phyloP scores from a whole-genome alignment of 768 basidiomycete species.

The Candolleomyces efflorescens region DNA sequence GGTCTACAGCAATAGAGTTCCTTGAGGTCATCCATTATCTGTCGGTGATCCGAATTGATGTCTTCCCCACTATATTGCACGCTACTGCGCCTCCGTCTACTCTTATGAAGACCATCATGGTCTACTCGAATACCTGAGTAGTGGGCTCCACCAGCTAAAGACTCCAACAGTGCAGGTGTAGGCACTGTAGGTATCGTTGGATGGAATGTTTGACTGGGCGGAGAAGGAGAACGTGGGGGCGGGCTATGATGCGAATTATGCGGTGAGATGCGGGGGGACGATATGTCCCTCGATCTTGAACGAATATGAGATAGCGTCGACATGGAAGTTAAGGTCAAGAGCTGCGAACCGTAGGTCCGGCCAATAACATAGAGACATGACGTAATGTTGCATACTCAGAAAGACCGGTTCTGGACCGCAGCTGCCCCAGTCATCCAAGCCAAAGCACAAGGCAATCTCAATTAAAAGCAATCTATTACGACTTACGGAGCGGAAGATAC shows the following conservation, averaged over 20 bases:
- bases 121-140: slow-evolving; percentile 52
- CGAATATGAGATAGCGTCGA: not conserved
- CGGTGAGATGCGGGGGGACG: not conserved
- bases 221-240: slow-evolving; percentile 28
- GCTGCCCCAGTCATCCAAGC: too few species aligned
- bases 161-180: slow-evolving; percentile 48
- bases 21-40: slow-evolving; percentile 52
- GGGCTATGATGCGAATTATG: slow-evolving; percentile 1
- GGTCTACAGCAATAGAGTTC: slow-evolving; percentile 57
- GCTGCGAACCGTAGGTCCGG: not conserved
- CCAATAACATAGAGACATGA: not conserved
- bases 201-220: slow-evolving; percentile 46
- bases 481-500: too few species aligned
- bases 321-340: not conserved
- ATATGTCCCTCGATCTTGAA: not conserved
- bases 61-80: slow-evolving; percentile 27
- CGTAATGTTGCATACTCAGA: not conserved
- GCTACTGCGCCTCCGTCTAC: slow-evolving; percentile 35
- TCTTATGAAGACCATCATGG: slow-evolving; percentile 16
- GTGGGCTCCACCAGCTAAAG: slow-evolving; percentile 58
- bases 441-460: too few species aligned
- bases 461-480: not conserved
- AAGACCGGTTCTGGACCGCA: too few species aligned
- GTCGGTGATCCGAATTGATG: slow-evolving; percentile 37
- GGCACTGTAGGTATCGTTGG: slow-evolving; percentile 38